phyloP scores from a whole-genome alignment of 139 green algal genomes.

The Chlorella sp. region DNA sequence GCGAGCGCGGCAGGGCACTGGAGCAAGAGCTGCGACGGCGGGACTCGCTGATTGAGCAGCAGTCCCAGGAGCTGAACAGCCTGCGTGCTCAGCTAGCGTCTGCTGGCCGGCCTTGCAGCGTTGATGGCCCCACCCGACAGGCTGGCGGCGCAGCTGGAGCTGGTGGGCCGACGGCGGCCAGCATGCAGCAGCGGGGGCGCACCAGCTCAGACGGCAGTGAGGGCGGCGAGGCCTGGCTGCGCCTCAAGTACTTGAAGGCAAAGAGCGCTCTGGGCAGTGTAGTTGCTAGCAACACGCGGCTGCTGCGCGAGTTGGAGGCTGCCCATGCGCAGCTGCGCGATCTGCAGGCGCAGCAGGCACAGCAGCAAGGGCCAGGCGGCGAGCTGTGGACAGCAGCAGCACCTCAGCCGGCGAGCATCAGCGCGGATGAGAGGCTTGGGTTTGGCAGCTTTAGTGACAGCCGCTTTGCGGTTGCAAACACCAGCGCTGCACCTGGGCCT shows the following conservation, averaged over 20 bases:
- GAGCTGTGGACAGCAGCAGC: no score
- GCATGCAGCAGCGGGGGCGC: not conserved
- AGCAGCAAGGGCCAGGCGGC: not conserved
- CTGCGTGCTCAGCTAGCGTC: not conserved
- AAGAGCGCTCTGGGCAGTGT: slow-evolving; percentile 11
- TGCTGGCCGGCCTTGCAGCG: not conserved
- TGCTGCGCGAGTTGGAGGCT: slow-evolving; percentile 19
- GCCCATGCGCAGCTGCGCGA: not conserved
- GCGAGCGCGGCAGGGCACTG: slow-evolving; percentile 41
- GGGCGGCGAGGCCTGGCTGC: not conserved
- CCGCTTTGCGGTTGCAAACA: not conserved
- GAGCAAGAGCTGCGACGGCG: not conserved
- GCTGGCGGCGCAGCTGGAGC: not conserved
- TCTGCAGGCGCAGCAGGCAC: slow-evolving; percentile 2
- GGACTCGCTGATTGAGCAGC: not conserved
- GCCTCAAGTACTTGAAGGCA: slow-evolving; percentile 22
- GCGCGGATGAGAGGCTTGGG: not conserved
- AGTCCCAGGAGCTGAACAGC: not conserved
- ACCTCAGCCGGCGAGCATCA: no score
- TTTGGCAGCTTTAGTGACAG: not conserved
- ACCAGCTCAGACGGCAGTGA: not conserved
- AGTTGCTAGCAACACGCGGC: not conserved
- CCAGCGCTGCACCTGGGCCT: not conserved
- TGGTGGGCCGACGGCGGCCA: not conserved
- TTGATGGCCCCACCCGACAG: not conserved